Percentiles rank a stretch among this genome's conserved stretches.
phyloP scores from a whole-genome alignment of 2,329 filamentous ascomycete genomes.

The Stylonectria norvegica region DNA sequence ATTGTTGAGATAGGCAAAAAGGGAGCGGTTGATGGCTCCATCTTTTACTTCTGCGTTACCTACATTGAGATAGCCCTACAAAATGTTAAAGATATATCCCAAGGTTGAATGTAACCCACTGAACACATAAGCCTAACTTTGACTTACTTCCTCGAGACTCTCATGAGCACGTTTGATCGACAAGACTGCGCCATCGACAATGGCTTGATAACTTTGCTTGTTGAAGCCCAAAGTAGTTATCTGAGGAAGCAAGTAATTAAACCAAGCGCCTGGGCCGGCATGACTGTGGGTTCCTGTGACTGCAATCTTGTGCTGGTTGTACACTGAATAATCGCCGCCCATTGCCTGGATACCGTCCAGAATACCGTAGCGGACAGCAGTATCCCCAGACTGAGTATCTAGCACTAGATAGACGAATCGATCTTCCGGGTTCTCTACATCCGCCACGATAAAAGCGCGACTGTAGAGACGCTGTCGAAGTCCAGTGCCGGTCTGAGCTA shows the following conservation, averaged over 20 bases:
- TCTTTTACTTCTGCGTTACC: slow-evolving; percentile 67
- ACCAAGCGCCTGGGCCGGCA: slow-evolving; percentile 85
- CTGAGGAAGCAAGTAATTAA: slow-evolving; percentile 91
- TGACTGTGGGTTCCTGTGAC: slow-evolving; percentile 93
- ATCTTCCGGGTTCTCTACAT: slow-evolving; percentile 61
- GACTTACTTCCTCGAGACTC: slow-evolving; percentile 41
- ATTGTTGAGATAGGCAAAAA: slow-evolving; percentile 85
- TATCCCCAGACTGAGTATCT: slow-evolving; percentile 85
- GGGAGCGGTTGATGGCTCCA: slow-evolving; percentile 85
- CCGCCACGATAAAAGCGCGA: slow-evolving; percentile 81
- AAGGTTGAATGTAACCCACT: not conserved
- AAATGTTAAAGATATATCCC: not conserved
- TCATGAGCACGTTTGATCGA: slow-evolving; percentile 78
- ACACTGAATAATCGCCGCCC: slow-evolving; percentile 69
- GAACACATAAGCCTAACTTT: not conserved
- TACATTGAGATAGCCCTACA: slow-evolving; percentile 63
- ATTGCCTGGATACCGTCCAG: slow-evolving; percentile 67
- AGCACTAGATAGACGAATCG: slow-evolving; percentile 85
- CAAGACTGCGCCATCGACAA: slow-evolving; percentile 79
- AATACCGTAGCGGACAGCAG: slow-evolving; percentile 83
- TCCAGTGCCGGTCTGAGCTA: slow-evolving; percentile 77
- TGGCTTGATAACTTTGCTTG: slow-evolving; percentile 80
- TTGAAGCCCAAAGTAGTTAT: slow-evolving; percentile 85
- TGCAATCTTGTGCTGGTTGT: slow-evolving; percentile 77
- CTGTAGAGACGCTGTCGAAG: slow-evolving; percentile 85